Evolutionary conservation across 1,284 basidiomycete genomes (phyloP), one percentile per base, ranked within the genome.

Genomic region (Rhizoctonia solani): DNA sequence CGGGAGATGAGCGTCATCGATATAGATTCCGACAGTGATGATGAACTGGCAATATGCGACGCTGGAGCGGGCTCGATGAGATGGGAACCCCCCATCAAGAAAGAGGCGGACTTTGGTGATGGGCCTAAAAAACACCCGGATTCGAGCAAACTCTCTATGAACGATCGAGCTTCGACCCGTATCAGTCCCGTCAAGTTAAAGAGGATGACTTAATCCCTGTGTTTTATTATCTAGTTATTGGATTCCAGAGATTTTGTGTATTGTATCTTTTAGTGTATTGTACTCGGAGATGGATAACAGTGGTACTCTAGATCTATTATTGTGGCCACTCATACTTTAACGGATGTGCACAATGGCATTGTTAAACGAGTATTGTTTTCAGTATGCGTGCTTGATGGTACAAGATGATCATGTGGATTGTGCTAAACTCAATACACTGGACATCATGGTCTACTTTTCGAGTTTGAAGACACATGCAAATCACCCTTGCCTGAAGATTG

Each of bases 1-100:
- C 59, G 59, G 47, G 59, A 63, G 27, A 50, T 47, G 25, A 63
- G 59, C 34, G 49, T 63, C 21, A 63, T 63, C 37, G 59, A 63
- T 42, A 63, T 63, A 23, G 59, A 63, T 4, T 63, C 59, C 6
- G 59, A 63, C 21, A 63, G 59, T n/a, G 59, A 63, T 8, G 59
- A 63, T 30, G 59, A 63, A 23, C 49, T 63, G 1, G 59, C 46
- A 11, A 37, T 16, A 9, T 63, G 39, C 34, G 46, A 63, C 21
- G 59, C 39, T 9, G 59, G 59, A 4, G 47, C 50, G 46, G 59
- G 59, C 25, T 63, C 59, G n/a, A 63, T 63, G 37, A 46, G 59
- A n/a, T 63, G 59, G 59, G 59, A 41, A 21, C 59, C 59, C n/a
- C 34, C 47, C 11, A 42, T 63, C 32, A 63, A 63, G 23, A 49